Percentiles rank a stretch among this genome's conserved stretches.
These are phyloP conservation scores for Paramecium sonneborni DNA, from an alignment of 73 alveolate species.

Conservation along the genomic window DNA sequence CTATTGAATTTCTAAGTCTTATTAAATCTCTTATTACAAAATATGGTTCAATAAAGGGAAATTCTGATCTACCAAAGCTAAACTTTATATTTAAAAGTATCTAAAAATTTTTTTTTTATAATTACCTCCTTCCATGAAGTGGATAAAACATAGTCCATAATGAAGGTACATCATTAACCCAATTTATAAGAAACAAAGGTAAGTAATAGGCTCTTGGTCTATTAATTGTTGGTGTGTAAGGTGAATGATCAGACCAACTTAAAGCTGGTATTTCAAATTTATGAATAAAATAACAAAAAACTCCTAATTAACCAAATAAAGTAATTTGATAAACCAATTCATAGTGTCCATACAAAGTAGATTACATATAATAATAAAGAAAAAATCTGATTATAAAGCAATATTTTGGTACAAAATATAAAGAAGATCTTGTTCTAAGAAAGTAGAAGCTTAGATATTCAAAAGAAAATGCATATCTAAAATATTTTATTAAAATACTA, in stretches of 20 bases:
- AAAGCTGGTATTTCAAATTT: no score
- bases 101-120: background rate
- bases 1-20: background rate
- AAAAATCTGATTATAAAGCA: background rate
- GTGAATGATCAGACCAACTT: background rate
- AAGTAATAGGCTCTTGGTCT: conserved; percentile 51
- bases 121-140: conserved; percentile 46
- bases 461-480: conserved; percentile 6
- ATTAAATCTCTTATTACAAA: background rate
- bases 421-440: conserved; percentile 56
- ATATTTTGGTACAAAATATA: conserved; percentile 47
- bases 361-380: background rate
- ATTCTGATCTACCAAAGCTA: conserved; percentile 14
- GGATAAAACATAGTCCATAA: conserved; percentile 70
- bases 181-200: conserved; percentile 51
- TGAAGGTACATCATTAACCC: conserved; percentile 55
- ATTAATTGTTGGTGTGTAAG: conserved; percentile 57
- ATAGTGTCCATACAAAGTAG: conserved; percentile 51
- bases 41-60: background rate
- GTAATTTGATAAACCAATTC: background rate
- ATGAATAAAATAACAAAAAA: background rate
- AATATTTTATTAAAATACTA: background rate
- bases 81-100: background rate
- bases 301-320: no score
- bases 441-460: conserved; percentile 48